phyloP scores from a whole-genome alignment of 768 basidiomycete genomes.

The Boletus bicolor region DNA sequence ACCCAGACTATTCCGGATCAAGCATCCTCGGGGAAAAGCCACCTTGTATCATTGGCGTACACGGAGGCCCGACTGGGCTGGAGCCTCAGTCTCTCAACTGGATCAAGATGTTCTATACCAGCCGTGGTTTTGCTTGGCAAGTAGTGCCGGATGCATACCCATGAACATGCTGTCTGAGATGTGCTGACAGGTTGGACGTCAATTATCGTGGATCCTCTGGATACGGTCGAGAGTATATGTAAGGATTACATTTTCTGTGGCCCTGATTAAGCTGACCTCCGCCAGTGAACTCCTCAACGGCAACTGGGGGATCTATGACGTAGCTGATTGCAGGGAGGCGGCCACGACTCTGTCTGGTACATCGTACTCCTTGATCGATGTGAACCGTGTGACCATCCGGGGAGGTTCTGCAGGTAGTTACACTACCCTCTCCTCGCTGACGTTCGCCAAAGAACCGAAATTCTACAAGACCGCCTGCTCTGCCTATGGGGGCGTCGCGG shows the following conservation, averaged over 20 bases:
- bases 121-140: slow-evolving; percentile 67
- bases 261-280: slow-evolving; percentile 1
- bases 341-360: slow-evolving; percentile 21
- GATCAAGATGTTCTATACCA: slow-evolving; percentile 61
- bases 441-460: slow-evolving; percentile 44
- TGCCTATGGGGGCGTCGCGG: slow-evolving; percentile 60
- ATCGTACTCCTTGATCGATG: slow-evolving; percentile 51
- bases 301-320: slow-evolving; percentile 72
- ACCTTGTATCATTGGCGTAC: slow-evolving; percentile 53
- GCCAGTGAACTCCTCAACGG: slow-evolving; percentile 48
- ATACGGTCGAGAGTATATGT: slow-evolving; percentile 66
- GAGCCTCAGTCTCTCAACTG: slow-evolving; percentile 46
- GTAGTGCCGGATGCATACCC: slow-evolving; percentile 1
- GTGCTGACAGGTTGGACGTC: slow-evolving; percentile 54
- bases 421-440: slow-evolving; percentile 50
- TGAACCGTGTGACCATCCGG: slow-evolving; percentile 59
- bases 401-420: slow-evolving; percentile 73
- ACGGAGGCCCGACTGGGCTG: slow-evolving; percentile 66
- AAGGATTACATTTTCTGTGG: neutral
- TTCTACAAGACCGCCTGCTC: slow-evolving; percentile 56
- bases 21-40: slow-evolving; percentile 49
- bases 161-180: slow-evolving; percentile 3
- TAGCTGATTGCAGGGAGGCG: slow-evolving; percentile 53
- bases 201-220: slow-evolving; percentile 74
- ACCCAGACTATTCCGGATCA: slow-evolving; percentile 49